Evolutionary conservation across 805 yeast species (phyloP), one percentile per base, ranked within the genome.

Genomic region (Starmerella vaccinii): DNA sequence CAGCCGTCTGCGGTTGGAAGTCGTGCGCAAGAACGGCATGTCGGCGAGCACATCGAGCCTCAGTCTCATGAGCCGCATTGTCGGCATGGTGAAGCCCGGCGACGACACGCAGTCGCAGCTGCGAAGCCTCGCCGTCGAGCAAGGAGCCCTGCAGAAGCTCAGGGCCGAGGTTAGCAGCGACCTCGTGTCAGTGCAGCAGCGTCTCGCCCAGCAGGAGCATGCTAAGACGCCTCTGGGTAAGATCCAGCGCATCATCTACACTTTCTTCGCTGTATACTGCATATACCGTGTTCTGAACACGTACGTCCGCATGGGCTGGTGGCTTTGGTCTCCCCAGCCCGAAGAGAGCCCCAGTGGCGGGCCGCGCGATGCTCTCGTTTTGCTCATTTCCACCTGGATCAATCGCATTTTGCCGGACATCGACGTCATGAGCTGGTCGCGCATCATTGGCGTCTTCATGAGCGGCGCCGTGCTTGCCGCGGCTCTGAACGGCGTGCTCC

Each of bases 371-470:
- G 61, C 61, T 5, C 47, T 60, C 15, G 60, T 60, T 12, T 30
- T 50, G 27, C 53, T 53, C 24, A 34, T 57, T 2, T 61, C 63
- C 6, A 21, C 38, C 15, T 29, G 49, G 30, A 55, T 57, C 40
- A 38, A 57, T 47, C 33, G 15, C 12, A 6, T 42, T 9, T 40
- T 44, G 32, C 55, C 61, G 3, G 49, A 50, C 15, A 34, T 63
- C 9, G 59, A 64, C 27, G 68, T 67, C 21, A 60, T 62, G 19
- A 51, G 51, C n/a, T 63, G 71, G 68, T 56, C 69, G 16, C 61
- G 71, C 2, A 67, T 68, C 50, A 65, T 69, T 22, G 71, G 73
- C 10, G 70, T 68, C 42, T 50, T 63, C 38, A 56, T 71, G 51
- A 64, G 71, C 9, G 73, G 72, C 3, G 59, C 63, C 1, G 61